Percentiles rank a stretch among this genome's conserved stretches.
phyloP scores from a whole-genome alignment of 2,329 filamentous ascomycete genomes.

The Mollisia scopiformis region DNA sequence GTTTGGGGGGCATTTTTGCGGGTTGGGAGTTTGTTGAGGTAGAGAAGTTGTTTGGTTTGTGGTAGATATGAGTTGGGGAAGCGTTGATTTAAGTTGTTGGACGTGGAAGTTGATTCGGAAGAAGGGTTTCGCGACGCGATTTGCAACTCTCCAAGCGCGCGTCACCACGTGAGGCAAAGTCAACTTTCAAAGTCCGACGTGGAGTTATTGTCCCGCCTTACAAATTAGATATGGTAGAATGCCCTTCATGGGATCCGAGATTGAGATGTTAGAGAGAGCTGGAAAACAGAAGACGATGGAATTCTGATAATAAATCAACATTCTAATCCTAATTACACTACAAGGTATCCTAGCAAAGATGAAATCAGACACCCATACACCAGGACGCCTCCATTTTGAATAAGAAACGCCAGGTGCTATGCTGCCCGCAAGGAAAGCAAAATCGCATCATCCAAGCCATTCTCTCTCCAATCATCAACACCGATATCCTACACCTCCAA shows the following conservation, averaged over 20 bases:
- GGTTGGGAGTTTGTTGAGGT: neutral
- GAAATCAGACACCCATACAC: conserved; percentile 16
- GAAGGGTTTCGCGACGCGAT: neutral
- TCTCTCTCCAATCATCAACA: conserved; percentile 1
- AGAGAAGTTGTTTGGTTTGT: neutral
- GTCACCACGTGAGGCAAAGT: neutral
- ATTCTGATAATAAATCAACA: neutral
- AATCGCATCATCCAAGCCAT: conserved; percentile 11
- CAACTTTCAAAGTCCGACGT: too few species aligned
- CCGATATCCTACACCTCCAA: neutral
- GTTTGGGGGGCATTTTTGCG: conserved; percentile 34
- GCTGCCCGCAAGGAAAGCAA: conserved; percentile 18
- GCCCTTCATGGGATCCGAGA: too few species aligned
- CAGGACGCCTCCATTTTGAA: conserved; percentile 12
- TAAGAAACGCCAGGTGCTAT: conserved; percentile 34
- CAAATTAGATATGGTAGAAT: neutral
- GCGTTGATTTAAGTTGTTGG: neutral
- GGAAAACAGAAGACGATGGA: too few species aligned
- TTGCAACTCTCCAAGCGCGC: neutral
- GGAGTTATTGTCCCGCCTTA: neutral
- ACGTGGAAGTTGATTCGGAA: neutral
- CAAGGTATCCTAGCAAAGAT: conserved; percentile 6
- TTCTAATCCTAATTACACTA: conserved; percentile 24
- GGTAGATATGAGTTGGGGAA: too few species aligned
- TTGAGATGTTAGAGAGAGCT: too few species aligned